Evolutionary conservation across 805 yeast species (phyloP).

Genomic region (Zygotorulaspora florentina): DNA sequence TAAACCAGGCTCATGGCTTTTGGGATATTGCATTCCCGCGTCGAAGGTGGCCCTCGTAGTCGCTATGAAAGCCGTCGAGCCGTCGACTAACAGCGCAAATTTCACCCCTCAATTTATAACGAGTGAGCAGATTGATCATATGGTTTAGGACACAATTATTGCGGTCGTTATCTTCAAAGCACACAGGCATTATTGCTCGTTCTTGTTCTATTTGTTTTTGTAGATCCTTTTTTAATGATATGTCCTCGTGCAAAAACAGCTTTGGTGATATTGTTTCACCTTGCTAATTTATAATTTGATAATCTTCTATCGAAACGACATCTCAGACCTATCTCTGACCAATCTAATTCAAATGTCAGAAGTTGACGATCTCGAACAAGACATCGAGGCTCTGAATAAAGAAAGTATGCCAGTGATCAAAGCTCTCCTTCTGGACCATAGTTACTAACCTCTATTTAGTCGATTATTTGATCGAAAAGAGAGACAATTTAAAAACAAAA

Average conservation of each 20-base stretch:
- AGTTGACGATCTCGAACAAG: slow-evolving; percentile 34
- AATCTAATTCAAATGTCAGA: slow-evolving; percentile 22
- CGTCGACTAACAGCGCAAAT: slow-evolving; percentile 1
- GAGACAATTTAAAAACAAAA: slow-evolving; percentile 11
- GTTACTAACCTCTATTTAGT: slow-evolving; percentile 22
- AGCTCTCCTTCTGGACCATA: slow-evolving; percentile 20
- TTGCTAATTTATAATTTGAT: too few species aligned
- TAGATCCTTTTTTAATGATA: not conserved
- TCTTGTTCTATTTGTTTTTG: not conserved
- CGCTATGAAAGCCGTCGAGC: slow-evolving; percentile 14
- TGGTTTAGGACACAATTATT: not conserved
- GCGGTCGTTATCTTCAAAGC: not conserved
- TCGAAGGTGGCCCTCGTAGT: slow-evolving; percentile 19
- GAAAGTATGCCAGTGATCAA: slow-evolving; percentile 30
- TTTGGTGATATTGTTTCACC: too few species aligned
- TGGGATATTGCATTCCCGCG: slow-evolving; percentile 28
- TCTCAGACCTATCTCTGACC: not conserved
- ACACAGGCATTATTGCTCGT: too few species aligned
- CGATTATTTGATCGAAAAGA: slow-evolving; percentile 14
- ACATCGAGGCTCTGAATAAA: slow-evolving; percentile 34
- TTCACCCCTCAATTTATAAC: slow-evolving; percentile 15
- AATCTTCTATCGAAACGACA: not conserved
- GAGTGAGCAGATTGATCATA: slow-evolving; percentile 22
- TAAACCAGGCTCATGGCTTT: slow-evolving; percentile 20
- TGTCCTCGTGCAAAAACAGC: too few species aligned